Conservation (phyloP, 306 rosid genomes). For the Styphnolobium japonicum region DNA sequence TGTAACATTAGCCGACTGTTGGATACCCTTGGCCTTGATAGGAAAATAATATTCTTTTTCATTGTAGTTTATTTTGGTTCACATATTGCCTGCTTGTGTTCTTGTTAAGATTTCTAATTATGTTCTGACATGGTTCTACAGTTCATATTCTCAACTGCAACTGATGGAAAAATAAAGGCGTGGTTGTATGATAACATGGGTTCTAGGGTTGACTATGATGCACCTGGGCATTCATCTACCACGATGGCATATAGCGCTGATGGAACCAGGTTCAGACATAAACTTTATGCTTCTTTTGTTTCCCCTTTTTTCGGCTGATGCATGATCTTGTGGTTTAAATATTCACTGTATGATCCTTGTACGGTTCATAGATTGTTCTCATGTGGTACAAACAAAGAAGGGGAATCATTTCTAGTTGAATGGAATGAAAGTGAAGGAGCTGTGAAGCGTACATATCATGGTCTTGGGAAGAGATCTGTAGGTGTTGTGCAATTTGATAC, state of each 20-base stretch:
- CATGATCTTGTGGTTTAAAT: slow-evolving; percentile 10
- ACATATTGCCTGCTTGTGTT: background rate
- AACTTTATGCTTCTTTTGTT: slow-evolving; percentile 10
- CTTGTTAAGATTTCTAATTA: slow-evolving; percentile 12
- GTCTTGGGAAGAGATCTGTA: slow-evolving; percentile 82
- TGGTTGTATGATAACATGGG: slow-evolving; percentile 98
- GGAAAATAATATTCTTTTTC: background rate
- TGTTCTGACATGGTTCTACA: slow-evolving; percentile 32
- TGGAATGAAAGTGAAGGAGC: slow-evolving; percentile 99
- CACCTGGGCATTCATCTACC: slow-evolving; percentile 95
- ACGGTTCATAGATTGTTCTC: slow-evolving; percentile 74
- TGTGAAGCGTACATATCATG: slow-evolving; percentile 83
- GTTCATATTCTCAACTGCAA: slow-evolving; percentile 98
- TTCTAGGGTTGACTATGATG: slow-evolving; percentile 98
- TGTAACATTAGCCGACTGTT: background rate
- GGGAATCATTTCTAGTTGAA: slow-evolving; percentile 93
- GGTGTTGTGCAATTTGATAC: slow-evolving; percentile 98
- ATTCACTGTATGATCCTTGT: slow-evolving; percentile 16
- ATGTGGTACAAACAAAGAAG: slow-evolving; percentile 97
- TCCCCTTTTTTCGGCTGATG: slow-evolving; percentile 1
- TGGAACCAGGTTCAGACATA: slow-evolving; percentile 72
- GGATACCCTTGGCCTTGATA: background rate
- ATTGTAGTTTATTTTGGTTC: too few species aligned
- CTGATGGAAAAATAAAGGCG: slow-evolving; percentile 99
- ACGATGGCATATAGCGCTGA: slow-evolving; percentile 95